These are phyloP conservation scores for Harringtonia aguacate DNA, from an alignment of 2,329 filamentous ascomycete genomes.

Conservation along the genomic window DNA sequence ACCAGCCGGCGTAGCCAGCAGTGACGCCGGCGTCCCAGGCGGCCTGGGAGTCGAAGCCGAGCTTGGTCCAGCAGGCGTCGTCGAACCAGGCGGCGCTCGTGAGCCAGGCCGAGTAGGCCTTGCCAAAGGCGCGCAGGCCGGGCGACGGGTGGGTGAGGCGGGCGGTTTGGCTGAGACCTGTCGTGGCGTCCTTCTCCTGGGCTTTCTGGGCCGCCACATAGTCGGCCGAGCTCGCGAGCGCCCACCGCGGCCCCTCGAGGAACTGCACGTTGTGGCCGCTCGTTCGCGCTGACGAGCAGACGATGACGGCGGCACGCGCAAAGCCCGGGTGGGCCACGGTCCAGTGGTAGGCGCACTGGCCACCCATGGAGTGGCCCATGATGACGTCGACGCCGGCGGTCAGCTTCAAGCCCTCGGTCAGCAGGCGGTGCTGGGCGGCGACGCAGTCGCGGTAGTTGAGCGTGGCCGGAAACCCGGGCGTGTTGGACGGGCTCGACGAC, in stretches of 20 bases:
- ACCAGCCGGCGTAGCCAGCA: conserved; percentile 52
- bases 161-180: conserved; percentile 38
- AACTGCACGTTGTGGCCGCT: conserved; percentile 43
- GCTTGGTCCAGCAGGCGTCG: conserved; percentile 52
- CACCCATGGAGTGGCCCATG: conserved; percentile 47
- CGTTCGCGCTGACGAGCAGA: conserved; percentile 39
- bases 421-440: conserved; percentile 30
- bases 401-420: conserved; percentile 32
- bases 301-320: conserved; percentile 30
- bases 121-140: conserved; percentile 57
- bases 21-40: conserved; percentile 68
- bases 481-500: conserved; percentile 41
- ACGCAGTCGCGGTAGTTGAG: conserved; percentile 36
- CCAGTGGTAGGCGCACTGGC: conserved; percentile 42
- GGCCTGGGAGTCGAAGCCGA: conserved; percentile 59
- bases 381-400: conserved; percentile 33
- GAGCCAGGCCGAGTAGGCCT: conserved; percentile 73
- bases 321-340: conserved; percentile 37
- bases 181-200: no score
- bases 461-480: conserved; percentile 30
- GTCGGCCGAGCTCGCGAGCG: conserved; percentile 29
- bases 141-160: conserved; percentile 15
- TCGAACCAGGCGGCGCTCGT: conserved; percentile 73
- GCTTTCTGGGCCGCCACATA: conserved; percentile 19
- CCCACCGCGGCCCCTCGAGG: conserved; percentile 40